These are phyloP conservation scores for Madurella fahalii DNA, from an alignment of 2,329 filamentous ascomycete species.

Conservation along the genomic window DNA sequence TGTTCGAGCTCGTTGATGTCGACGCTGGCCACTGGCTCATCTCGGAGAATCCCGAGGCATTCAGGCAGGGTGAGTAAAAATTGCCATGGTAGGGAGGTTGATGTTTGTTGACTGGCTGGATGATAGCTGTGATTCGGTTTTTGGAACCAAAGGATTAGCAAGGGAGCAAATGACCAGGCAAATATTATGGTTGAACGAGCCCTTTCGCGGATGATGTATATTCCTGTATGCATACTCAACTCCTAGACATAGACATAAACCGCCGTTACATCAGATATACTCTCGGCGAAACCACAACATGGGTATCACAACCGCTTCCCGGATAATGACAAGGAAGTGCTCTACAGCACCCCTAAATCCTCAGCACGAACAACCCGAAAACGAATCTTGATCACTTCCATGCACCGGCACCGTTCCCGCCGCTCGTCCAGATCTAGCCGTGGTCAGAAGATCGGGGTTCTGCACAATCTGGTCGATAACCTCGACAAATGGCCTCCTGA, in stretches of 20 bases:
- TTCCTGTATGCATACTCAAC: not conserved
- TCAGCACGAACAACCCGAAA: conserved; percentile 27
- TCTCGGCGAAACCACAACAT: not conserved
- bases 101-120: conserved; percentile 1
- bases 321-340: not conserved
- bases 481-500: conserved; percentile 48
- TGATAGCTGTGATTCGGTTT: conserved; percentile 33
- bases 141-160: conserved; percentile 31
- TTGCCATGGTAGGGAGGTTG: not conserved
- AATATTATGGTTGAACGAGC: not conserved
- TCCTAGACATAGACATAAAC: conserved; percentile 1
- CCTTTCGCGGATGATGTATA: not conserved
- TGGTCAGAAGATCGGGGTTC: conserved; percentile 40
- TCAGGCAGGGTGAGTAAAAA: conserved; percentile 59
- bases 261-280: not conserved
- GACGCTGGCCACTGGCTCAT: conserved; percentile 85
- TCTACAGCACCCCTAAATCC: not conserved
- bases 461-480: conserved; percentile 48
- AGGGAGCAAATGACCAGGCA: not conserved
- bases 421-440: conserved; percentile 22
- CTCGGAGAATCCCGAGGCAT: conserved; percentile 79
- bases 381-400: conserved; percentile 16
- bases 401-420: conserved; percentile 30
- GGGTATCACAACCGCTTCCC: conserved; percentile 1
- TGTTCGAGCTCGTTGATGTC: conserved; percentile 68